Evolutionary conservation across 2,329 filamentous ascomycete species (phyloP).

Genomic region (Penicillium sp.): DNA sequence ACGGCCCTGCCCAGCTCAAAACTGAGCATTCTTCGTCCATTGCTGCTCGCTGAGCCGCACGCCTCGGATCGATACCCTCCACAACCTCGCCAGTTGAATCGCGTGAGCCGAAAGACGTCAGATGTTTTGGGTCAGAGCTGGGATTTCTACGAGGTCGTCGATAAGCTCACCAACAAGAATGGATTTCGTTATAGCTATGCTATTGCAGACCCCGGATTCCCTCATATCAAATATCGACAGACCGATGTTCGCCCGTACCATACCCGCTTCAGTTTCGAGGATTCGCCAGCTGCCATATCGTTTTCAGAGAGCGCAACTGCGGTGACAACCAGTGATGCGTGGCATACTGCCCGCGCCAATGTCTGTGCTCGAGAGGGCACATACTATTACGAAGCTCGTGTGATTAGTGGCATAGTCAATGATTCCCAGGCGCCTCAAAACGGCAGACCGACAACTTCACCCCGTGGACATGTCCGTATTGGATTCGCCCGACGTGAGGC

Average conservation of each 20-base stretch:
- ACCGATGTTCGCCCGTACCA: constrained; percentile 82
- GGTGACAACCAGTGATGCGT: constrained; percentile 88
- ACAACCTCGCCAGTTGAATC: constrained; percentile 42
- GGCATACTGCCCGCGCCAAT: constrained; percentile 86
- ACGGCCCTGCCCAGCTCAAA: constrained; percentile 38
- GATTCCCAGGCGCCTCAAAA: constrained; percentile 23
- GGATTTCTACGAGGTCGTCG: constrained; percentile 45
- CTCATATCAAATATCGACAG: constrained; percentile 85
- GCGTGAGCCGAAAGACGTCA: constrained; percentile 36
- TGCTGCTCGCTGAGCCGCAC: constrained; percentile 41
- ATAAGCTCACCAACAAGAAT: constrained; percentile 61
- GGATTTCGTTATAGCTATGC: constrained; percentile 86
- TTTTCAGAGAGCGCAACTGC: constrained; percentile 73
- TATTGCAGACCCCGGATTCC: constrained; percentile 83
- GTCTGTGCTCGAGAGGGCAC: constrained; percentile 84
- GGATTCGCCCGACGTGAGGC: constrained; percentile 49
- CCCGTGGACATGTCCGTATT: constrained; percentile 49
- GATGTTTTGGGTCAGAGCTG: constrained; percentile 35
- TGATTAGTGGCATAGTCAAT: constrained; percentile 64
- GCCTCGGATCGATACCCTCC: constrained; percentile 39
- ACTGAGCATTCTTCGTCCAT: constrained; percentile 41
- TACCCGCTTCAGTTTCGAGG: constrained; percentile 86
- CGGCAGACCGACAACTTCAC: constrained; percentile 22
- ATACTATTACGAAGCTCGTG: constrained; percentile 91
- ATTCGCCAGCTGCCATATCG: constrained; percentile 79